Evolutionary conservation across 2,329 filamentous ascomycete genomes (phyloP).

Genomic region (Cryphonectria parasitica): DNA sequence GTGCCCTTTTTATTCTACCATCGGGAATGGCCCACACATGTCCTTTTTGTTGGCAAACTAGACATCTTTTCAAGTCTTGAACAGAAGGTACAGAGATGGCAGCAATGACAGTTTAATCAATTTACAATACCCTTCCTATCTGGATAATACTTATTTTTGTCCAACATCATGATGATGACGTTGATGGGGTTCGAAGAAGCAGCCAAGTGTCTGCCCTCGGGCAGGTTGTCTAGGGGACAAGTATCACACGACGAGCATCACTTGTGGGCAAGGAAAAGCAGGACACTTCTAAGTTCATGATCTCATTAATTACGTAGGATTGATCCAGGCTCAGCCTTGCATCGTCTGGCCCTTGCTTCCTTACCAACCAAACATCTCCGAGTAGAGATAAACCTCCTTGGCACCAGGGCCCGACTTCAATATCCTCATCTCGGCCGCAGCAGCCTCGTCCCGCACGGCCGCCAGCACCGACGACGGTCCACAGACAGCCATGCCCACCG

Average conservation of each 20-base stretch:
- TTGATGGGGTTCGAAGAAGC: no score
- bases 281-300: neutral
- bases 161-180: neutral
- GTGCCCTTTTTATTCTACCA: no score
- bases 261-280: neutral
- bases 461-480: slow-evolving; percentile 34
- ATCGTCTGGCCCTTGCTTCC: no score
- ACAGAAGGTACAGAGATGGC: neutral
- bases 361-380: slow-evolving; percentile 33
- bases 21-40: neutral
- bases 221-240: neutral
- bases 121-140: neutral
- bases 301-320: neutral
- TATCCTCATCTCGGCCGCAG: slow-evolving; percentile 35
- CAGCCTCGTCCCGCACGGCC: slow-evolving; percentile 35
- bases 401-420: slow-evolving; percentile 32
- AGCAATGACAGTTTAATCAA: neutral
- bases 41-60: neutral
- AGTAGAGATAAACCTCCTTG: slow-evolving; percentile 37
- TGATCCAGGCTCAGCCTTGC: neutral
- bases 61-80: neutral
- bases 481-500: slow-evolving; percentile 36
- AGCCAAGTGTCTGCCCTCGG: neutral
- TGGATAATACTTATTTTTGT: neutral
- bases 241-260: no score